Evolutionary conservation across 352 stramenopile genomes (phyloP), one percentile per base, ranked within the genome.

Genomic region (Pelagophyceae sp.): DNA sequence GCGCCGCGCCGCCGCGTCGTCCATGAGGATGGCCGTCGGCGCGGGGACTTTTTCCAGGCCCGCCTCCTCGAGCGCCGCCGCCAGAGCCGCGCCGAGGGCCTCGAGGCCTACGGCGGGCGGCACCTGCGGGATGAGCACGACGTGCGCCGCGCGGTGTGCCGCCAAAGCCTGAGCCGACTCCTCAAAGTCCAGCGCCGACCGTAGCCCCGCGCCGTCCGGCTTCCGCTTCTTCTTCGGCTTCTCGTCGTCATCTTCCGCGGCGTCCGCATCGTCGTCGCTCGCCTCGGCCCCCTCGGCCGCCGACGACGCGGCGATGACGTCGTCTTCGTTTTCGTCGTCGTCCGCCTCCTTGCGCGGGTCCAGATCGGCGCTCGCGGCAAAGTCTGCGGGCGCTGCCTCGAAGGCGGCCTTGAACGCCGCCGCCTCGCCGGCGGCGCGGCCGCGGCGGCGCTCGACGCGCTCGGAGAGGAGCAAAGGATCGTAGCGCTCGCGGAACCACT

Each of bases 401-500:
- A 2, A 11, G 27, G 58, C 6, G 35, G 51, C 33, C 67, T 29
- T 19, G 67, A 74, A 58, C 67, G 15, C 25, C 67, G 20, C 27
- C 17, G 67, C 67, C 37, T 51, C 67, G 67, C 0, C 67, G 35
- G 67, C 67, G 33, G 67, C 67, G 35, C 67, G 67, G 15, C 17
- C 35, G 35, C 38, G 33, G 35, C 35, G 33, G 17, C 3, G 25
- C 35, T 58, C 35, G 35, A 17, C 17, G 17, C 33, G 38, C 37
- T 6, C 67, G 17, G 15, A 6, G 29, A 74, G 3, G 15, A 6
- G 11, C 35, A 23, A 23, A 0, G 67, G 67, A 37, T 74, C 67
- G 67, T 74, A 74, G 15, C 38, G 33, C 15, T 74, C 35, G 15
- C 37, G 11, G 29, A 74, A 74, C 67, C 67, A 74, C 27, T 51